Conservation (phyloP, 192 early-diverging fungal genomes). For the Backusella sp. region DNA sequence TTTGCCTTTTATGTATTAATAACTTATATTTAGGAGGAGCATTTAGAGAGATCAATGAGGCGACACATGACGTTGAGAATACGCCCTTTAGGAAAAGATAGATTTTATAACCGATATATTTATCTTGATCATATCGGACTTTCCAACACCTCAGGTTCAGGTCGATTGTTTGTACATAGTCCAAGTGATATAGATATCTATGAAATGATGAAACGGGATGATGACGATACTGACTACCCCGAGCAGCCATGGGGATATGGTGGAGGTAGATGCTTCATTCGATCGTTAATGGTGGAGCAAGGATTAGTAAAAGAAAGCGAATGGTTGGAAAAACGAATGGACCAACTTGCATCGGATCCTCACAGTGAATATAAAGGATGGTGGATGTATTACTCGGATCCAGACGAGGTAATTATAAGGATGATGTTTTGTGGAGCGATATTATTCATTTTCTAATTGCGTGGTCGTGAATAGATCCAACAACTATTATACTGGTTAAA, state of each 20-base stretch:
- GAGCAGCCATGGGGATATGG: slow-evolving; percentile 20
- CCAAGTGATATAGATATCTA: slow-evolving; percentile 51
- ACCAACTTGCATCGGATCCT: background rate
- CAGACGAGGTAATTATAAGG: slow-evolving; percentile 24
- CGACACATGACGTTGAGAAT: slow-evolving; percentile 62
- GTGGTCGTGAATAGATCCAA: slow-evolving; percentile 60
- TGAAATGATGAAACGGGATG: slow-evolving; percentile 39
- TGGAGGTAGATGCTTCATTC: slow-evolving; percentile 14
- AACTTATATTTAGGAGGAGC: slow-evolving; percentile 44
- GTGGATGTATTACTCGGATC: slow-evolving; percentile 33
- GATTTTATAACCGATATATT: slow-evolving; percentile 85
- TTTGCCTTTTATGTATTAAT: background rate
- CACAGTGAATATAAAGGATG: slow-evolving; percentile 6
- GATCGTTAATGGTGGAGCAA: slow-evolving; percentile 17
- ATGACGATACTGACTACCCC: background rate
- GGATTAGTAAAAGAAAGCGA: slow-evolving; percentile 32
- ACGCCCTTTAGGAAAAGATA: slow-evolving; percentile 74
- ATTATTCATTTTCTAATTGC: slow-evolving; percentile 40
- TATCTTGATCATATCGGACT: slow-evolving; percentile 79
- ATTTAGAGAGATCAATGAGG: slow-evolving; percentile 66
- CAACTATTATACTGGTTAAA: slow-evolving; percentile 73
- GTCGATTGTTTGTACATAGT: slow-evolving; percentile 55
- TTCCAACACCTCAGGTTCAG: slow-evolving; percentile 46
- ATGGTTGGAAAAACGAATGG: slow-evolving; percentile 24
- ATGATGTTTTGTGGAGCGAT: slow-evolving; percentile 13